Base-by-base conservation (phyloP, 495 filamentous ascomycete genomes). In the Tuber brumale region DNA sequence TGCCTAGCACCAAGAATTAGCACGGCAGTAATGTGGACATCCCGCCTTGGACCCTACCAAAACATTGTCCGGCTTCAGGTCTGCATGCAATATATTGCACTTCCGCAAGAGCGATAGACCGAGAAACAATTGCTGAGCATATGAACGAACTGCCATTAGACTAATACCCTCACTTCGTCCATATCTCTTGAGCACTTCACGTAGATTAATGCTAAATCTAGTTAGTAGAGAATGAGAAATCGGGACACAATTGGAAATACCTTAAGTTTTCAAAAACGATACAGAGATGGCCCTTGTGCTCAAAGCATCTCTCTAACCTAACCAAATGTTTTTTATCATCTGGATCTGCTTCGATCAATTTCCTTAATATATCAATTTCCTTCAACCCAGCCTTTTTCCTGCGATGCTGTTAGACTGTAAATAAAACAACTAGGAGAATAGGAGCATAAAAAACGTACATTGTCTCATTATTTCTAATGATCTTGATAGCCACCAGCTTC, bases 31-130 rank as follows among this genome's bases (percentile, higher is more conserved):
- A 19, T 42, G 69, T 18, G 19, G 31, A 31, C 16, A 27, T 10
- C 41, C 69, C 18, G 18, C 37, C 35, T 14, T 35, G 69, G 23
- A n/a, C 27, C 76, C 79, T 83, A 88, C 90, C 79, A 99, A 87
- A 45, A 99, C 92, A 81, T 99, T 99, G 88, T 99, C 95, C 6
- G 95, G 95, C 83, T 99, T 99, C 76, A 99, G 84, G 86, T 99
- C 95, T 3, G 94, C 94, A 82, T 99, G 95, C 51, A 99, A 86
- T 82, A 98, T 93, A 84, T 94, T 92, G 87, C 92, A 94, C 82
- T 93, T 94, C 78, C 93, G 91, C 82, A 99, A 88, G 74, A 95
- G 89, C 81, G 90, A 90, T 74, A 98, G 85, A 1, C 93, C 93
- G 45, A 94, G 87, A 84, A 99, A 98, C 84, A 97, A 96, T 85